A percentile compares a stretch with the other conserved stretches of the same genome.
Conservation (phyloP, 2,329 filamentous ascomycete species). For the Elsinoe arachidis region DNA sequence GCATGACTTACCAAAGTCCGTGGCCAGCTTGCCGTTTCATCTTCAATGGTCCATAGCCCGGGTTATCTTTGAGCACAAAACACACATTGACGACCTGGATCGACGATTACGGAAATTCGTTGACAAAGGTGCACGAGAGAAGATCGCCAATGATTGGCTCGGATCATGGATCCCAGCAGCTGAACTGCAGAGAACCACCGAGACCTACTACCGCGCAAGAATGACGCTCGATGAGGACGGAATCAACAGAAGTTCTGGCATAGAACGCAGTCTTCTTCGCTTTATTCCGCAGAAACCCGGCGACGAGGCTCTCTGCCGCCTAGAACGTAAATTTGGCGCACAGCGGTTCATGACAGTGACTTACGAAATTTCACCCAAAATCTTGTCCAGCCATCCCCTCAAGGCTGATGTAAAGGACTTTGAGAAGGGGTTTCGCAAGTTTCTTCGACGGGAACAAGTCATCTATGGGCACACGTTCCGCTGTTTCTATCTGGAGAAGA, state of each 20-base stretch:
- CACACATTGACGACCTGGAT: neutral
- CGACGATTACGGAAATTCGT: neutral
- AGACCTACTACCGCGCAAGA: constrained; percentile 72
- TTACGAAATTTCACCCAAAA: constrained; percentile 25
- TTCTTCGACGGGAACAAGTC: constrained; percentile 28
- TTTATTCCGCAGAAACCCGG: neutral
- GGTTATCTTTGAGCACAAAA: neutral
- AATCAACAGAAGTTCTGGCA: neutral
- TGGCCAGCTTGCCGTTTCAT: constrained; percentile 16
- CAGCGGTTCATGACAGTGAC: constrained; percentile 35
- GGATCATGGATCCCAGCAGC: constrained; percentile 41
- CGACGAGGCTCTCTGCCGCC: constrained; percentile 6
- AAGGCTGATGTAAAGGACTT: constrained; percentile 20
- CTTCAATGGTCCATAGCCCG: constrained; percentile 14
- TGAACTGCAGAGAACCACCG: constrained; percentile 83
- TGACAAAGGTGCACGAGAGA: neutral
- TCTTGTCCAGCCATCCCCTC: constrained; percentile 14
- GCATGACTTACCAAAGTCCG: neutral
- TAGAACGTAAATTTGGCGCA: constrained; percentile 26
- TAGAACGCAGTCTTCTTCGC: neutral
- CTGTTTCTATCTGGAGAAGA: constrained; percentile 29
- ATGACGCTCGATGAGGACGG: neutral
- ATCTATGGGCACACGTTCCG: constrained; percentile 37
- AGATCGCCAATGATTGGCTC: neutral
- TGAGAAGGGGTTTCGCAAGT: constrained; percentile 24